A percentile compares a stretch with the other conserved stretches of the same genome.
These are phyloP conservation scores for Cotoneaster glaucophyllus DNA, from an alignment of 306 rosid genomes.

Conservation along the genomic window DNA sequence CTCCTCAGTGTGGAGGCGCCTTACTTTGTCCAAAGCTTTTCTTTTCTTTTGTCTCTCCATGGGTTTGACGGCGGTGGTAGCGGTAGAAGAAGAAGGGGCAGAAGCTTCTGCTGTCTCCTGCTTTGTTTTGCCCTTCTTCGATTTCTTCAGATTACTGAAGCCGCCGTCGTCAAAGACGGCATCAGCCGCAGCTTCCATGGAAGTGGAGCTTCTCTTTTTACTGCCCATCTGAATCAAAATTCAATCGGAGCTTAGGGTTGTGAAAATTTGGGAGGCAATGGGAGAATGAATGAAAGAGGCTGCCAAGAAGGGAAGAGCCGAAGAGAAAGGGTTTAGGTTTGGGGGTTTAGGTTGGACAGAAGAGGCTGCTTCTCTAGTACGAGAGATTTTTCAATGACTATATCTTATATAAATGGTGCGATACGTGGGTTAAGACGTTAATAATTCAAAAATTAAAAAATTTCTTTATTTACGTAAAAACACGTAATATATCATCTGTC, in stretches of 20 bases:
- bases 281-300: background rate
- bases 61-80: constrained; percentile 36
- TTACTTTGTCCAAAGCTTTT: constrained; percentile 55
- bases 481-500: too few species aligned
- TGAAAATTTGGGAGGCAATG: background rate
- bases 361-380: background rate
- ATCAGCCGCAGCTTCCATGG: constrained; percentile 25
- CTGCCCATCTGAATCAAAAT: constrained; percentile 28
- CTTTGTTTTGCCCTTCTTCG: constrained; percentile 25
- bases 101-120: constrained; percentile 7
- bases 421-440: too few species aligned
- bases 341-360: background rate
- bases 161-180: background rate
- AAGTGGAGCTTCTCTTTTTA: constrained; percentile 35
- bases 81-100: background rate
- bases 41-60: constrained; percentile 79
- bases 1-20: constrained; percentile 23
- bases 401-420: too few species aligned
- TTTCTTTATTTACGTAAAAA: too few species aligned
- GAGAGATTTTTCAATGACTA: too few species aligned
- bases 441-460: too few species aligned
- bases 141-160: constrained; percentile 21
- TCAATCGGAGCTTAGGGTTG: background rate
- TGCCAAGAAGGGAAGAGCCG: background rate
- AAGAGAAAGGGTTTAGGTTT: background rate